These are phyloP conservation scores for Alternaria triticina DNA, from an alignment of 2,329 filamentous ascomycete species.

Conservation along the genomic window DNA sequence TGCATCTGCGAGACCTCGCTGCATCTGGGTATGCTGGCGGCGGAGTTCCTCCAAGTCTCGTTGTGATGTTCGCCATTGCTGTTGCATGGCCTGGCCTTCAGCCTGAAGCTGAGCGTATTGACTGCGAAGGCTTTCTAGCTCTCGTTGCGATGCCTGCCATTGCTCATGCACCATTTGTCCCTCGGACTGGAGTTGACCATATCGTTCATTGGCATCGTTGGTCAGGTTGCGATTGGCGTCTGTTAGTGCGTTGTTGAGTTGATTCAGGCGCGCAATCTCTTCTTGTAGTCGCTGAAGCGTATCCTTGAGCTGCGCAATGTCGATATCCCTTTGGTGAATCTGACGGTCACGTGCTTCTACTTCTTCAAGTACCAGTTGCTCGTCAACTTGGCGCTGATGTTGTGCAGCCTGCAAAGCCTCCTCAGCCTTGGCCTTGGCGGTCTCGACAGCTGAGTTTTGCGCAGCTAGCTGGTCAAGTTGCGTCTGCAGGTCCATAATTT, in stretches of 20 bases:
- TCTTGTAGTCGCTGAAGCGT: slow-evolving; percentile 80
- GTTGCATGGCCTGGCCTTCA: slow-evolving; percentile 63
- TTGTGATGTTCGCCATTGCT: slow-evolving; percentile 64
- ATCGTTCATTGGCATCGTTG: slow-evolving; percentile 75
- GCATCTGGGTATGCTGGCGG: slow-evolving; percentile 66
- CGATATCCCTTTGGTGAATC: slow-evolving; percentile 80
- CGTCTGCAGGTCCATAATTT: slow-evolving; percentile 85
- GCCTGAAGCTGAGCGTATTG: slow-evolving; percentile 71
- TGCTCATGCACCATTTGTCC: slow-evolving; percentile 1
- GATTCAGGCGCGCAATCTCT: slow-evolving; percentile 79
- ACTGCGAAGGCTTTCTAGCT: background rate
- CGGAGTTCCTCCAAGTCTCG: slow-evolving; percentile 74
- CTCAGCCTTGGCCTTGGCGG: slow-evolving; percentile 75
- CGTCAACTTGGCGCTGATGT: slow-evolving; percentile 60
- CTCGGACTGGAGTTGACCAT: slow-evolving; percentile 65
- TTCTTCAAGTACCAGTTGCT: slow-evolving; percentile 56
- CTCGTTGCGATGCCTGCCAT: background rate
- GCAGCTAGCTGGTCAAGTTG: slow-evolving; percentile 82
- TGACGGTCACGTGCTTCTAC: slow-evolving; percentile 70
- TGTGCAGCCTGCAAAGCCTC: slow-evolving; percentile 64
- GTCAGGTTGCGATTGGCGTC: slow-evolving; percentile 79
- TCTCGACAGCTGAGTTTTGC: slow-evolving; percentile 81
- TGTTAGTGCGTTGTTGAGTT: slow-evolving; percentile 80
- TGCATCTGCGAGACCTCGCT: slow-evolving; percentile 67
- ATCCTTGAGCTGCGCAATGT: slow-evolving; percentile 82